These are phyloP conservation scores for Berkeleyomyces basicola DNA, from an alignment of 2,329 filamentous ascomycete species.

Conservation along the genomic window DNA sequence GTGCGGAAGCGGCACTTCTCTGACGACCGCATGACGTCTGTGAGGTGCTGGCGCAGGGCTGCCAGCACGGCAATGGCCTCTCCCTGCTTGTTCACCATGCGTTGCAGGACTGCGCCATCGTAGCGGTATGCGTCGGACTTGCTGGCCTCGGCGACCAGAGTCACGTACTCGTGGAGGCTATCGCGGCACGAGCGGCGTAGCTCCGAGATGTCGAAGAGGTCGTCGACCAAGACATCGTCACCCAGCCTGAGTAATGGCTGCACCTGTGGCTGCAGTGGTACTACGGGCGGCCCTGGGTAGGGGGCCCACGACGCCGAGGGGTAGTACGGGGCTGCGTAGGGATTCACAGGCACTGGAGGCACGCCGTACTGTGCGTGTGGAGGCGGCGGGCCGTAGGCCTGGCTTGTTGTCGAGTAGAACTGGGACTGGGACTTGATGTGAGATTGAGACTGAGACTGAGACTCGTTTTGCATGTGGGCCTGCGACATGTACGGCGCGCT, in stretches of 20 bases:
- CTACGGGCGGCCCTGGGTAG: background rate
- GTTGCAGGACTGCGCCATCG: background rate
- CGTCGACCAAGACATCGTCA: background rate
- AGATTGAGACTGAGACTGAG: background rate
- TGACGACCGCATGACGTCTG: constrained; percentile 8
- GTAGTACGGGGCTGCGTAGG: background rate
- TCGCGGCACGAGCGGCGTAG: constrained; percentile 3
- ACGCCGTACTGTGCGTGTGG: background rate
- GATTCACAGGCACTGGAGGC: background rate
- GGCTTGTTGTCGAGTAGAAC: background rate
- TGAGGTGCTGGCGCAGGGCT: constrained; percentile 7
- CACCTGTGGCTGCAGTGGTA: background rate
- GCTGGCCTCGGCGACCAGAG: background rate
- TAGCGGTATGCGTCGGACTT: constrained; percentile 1
- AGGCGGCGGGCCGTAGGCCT: background rate
- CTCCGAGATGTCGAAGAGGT: constrained; percentile 1
- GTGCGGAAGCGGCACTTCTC: constrained; percentile 13
- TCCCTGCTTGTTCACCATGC: background rate
- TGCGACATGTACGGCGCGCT: background rate
- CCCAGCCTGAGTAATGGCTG: background rate
- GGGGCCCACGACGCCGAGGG: background rate
- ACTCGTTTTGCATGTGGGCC: background rate
- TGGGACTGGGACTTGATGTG: background rate
- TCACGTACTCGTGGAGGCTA: constrained; percentile 3
- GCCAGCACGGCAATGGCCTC: constrained; percentile 4